Base-by-base conservation (phyloP, 371 early-diverging fungal species). In the Syncephalastrum sp. region DNA sequence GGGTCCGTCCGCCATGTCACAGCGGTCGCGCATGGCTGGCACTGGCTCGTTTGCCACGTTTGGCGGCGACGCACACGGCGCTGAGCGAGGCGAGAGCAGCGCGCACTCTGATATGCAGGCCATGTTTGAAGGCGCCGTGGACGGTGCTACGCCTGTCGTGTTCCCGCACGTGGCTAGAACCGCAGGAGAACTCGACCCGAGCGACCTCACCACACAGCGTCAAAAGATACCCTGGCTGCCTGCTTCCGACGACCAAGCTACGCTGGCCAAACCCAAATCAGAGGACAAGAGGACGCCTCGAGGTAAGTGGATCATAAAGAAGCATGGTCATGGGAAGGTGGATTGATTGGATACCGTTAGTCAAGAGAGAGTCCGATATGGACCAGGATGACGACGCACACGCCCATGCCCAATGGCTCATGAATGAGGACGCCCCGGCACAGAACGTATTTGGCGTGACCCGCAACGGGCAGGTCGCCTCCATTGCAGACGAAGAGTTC, bases 1-100 rank as follows among this genome's bases (percentile, higher is more conserved):
- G 3, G 88, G 88, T 48, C 88, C 88, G 8, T 81, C 88, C 3
- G 73, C 73, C 12, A 61, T 61, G 59, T 46, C 58, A 24, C 48
- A 51, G n/a, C 57, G 61, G 25, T 53, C 53, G 24, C 63, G 68
- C 33, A 47, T 33, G 10, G 42, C 23, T 45, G 64, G 70, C 2
- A 70, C 69, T 14, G 73, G 71, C 38, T 66, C 65, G 16, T 74
- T 60, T 55, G 72, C 68, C 10, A 63, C 65, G 2, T 70, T 61
- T 47, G 68, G 73, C 45, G 73, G 75, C 25, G 71, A 74, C 51
- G 61, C 65, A 0, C 45, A 54, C 6, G 42, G 57, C 6, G 29
- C 68, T 56, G 43, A 51, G 8, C 72, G 75, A 41, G 59, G 49
- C 6, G 70, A 70, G 7, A 67, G 48, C 21, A 43, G 53, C 42